Base-by-base conservation (phyloP, 2,329 filamentous ascomycete species). In the Alternaria alternata region DNA sequence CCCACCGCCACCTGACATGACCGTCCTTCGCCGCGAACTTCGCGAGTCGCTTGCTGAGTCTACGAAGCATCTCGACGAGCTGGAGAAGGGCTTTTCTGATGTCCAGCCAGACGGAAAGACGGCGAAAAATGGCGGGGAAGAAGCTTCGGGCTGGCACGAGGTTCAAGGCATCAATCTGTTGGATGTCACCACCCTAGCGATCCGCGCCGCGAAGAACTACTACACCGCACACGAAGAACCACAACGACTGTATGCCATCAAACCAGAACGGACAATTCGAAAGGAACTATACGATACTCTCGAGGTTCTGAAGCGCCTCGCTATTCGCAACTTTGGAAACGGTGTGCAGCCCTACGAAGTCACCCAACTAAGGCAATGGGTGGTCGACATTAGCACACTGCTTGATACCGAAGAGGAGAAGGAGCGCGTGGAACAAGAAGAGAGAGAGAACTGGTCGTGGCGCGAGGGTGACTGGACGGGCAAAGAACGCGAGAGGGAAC, bases 131-230 rank as follows among this genome's bases (percentile, higher is more conserved):
- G 57, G 56, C 26, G 61, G 62, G 26, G 64, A 59, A 26, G 79
- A 80, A 36, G 82, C 83, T 20, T 87, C 88, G 66, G 89, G 88
- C 8, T 96, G 91, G 89, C 88, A 91, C 76, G 93, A 97, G 78
- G 86, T 96, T 22, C 92, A 97, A 77, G 95, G 94, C 18, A 88
- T 98, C 83, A 92, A 96, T 72, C 88, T 99, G 38, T 86, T 98
- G 57, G 94, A 98, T 76, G 89, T 96, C 54, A 91, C 95, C 75
- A 99, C 95, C 1, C 84, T 98, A 54, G 94, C 94, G n/a, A 98
- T 99, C 68, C 88, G 93, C 53, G 93, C 94, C 1, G 95, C 95
- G 52, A 97, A 96, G 80, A 90, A 96, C 71, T 99, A 98, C 81
- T 98, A 99, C 80, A 97, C 94, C 0, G 87, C 93, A 4, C 95